Percentiles rank a stretch among this genome's conserved stretches.
Conservation (phyloP, 1,139 yeast species). For the Saccharomyces hybrid region DNA sequence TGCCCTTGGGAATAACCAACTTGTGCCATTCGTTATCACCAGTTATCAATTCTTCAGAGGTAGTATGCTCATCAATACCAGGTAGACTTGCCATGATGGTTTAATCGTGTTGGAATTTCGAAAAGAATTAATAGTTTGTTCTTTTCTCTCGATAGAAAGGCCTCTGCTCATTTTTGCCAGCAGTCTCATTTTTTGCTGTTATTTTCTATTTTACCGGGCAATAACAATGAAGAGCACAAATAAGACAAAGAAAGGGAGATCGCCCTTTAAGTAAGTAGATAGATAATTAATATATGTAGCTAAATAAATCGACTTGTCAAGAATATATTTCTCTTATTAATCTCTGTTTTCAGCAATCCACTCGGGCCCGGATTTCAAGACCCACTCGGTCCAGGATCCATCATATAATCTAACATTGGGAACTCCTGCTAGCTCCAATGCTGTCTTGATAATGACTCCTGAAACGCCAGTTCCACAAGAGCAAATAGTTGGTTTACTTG, state of each 20-base stretch:
- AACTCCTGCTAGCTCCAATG: constrained; percentile 52
- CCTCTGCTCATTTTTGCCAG: background rate
- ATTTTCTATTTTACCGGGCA: background rate
- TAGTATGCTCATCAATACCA: constrained; percentile 15
- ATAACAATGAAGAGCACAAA: background rate
- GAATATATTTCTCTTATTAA: constrained; percentile 2
- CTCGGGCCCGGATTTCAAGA: constrained; percentile 32
- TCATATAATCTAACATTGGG: constrained; percentile 65
- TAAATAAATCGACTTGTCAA: background rate
- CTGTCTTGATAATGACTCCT: constrained; percentile 74
- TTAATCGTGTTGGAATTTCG: background rate
- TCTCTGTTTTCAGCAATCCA: constrained; percentile 29
- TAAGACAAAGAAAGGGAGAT: background rate
- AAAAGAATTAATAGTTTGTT: background rate
- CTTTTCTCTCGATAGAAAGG: background rate
- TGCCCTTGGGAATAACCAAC: constrained; percentile 35
- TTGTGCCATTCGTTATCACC: constrained; percentile 18
- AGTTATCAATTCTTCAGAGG: constrained; percentile 7
- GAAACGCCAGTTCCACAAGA: constrained; percentile 97
- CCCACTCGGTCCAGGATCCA: constrained; percentile 81
- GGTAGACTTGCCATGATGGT: constrained; percentile 18
- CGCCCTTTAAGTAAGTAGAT: background rate
- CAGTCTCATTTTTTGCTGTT: background rate
- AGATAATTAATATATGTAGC: background rate
- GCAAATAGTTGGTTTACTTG: constrained; percentile 58